Conservation (phyloP, 805 yeast genomes). For the Trichomonascus vanleenenianus region DNA sequence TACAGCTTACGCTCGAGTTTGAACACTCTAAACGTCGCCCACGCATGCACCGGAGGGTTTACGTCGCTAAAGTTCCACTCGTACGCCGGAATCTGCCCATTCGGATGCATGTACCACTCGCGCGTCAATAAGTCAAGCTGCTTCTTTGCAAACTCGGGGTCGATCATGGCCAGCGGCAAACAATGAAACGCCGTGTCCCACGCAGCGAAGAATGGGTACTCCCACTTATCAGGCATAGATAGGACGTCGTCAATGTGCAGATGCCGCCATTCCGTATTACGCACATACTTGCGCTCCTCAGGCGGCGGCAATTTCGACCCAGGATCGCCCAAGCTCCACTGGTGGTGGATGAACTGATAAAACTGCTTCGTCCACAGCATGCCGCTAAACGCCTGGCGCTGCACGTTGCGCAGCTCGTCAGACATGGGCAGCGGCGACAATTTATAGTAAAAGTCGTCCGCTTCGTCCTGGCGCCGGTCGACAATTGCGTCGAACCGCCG, state of each 20-base stretch:
- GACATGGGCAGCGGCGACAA: slow-evolving; percentile 78
- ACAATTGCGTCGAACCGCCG: slow-evolving; percentile 63
- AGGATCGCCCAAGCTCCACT: slow-evolving; percentile 87
- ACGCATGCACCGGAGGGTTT: slow-evolving; percentile 97
- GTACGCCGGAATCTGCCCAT: slow-evolving; percentile 95
- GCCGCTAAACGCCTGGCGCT: slow-evolving; percentile 92
- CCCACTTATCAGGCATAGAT: slow-evolving; percentile 93
- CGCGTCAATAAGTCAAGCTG: slow-evolving; percentile 80
- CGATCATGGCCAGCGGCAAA: slow-evolving; percentile 86
- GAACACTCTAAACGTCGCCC: slow-evolving; percentile 85
- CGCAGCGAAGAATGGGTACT: slow-evolving; percentile 91
- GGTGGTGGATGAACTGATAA: slow-evolving; percentile 75
- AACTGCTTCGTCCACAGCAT: slow-evolving; percentile 90
- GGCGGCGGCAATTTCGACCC: slow-evolving; percentile 64
- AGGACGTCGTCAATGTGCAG: slow-evolving; percentile 79
- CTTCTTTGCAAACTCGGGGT: slow-evolving; percentile 83
- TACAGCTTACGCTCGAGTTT: slow-evolving; percentile 81
- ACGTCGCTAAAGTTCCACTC: slow-evolving; percentile 95
- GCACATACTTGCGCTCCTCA: slow-evolving; percentile 71
- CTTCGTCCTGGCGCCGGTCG: slow-evolving; percentile 71
- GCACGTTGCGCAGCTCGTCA: slow-evolving; percentile 71
- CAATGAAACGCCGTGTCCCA: slow-evolving; percentile 98
- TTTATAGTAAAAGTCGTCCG: slow-evolving; percentile 88
- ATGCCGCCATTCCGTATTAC: slow-evolving; percentile 86
- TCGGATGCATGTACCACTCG: slow-evolving; percentile 97